Evolutionary conservation across 1,284 basidiomycete genomes (phyloP).

Genomic region (Meira miltonrushii): DNA sequence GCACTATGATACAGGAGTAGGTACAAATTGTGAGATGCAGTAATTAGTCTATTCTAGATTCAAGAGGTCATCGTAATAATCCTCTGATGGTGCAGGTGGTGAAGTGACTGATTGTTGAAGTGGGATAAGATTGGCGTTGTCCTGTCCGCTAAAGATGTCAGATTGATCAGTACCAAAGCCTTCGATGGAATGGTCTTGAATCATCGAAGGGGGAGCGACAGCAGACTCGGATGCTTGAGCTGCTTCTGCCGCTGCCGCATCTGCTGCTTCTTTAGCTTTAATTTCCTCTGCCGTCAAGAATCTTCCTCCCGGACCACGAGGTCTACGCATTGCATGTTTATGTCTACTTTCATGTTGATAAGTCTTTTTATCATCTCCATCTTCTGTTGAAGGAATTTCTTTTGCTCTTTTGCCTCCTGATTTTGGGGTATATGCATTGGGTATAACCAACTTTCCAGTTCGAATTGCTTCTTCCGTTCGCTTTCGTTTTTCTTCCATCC

Average conservation of each 20-base stretch:
- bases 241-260: constrained; percentile 19
- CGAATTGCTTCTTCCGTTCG: constrained; percentile 15
- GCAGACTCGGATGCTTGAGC: constrained; percentile 5
- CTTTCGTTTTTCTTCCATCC: constrained; percentile 46
- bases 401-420: constrained; percentile 10
- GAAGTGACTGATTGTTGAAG: too few relatives aligned
- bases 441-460: constrained; percentile 15
- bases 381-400: constrained; percentile 16
- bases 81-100: too few relatives aligned
- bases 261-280: constrained; percentile 53
- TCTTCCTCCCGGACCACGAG: constrained; percentile 88
- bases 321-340: constrained; percentile 93
- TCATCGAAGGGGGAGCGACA: too few relatives aligned
- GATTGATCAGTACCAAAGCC: too few relatives aligned
- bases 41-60: too few relatives aligned
- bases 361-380: constrained; percentile 57
- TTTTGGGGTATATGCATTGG: constrained; percentile 32
- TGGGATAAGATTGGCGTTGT: too few relatives aligned
- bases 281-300: constrained; percentile 95
- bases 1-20: too few relatives aligned
- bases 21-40: too few relatives aligned
- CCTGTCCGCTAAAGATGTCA: too few relatives aligned
- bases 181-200: too few relatives aligned
- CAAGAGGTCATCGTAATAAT: too few relatives aligned
- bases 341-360: constrained; percentile 96